Base-by-base conservation (phyloP, 2,329 filamentous ascomycete species). In the Penicillium sp. region DNA sequence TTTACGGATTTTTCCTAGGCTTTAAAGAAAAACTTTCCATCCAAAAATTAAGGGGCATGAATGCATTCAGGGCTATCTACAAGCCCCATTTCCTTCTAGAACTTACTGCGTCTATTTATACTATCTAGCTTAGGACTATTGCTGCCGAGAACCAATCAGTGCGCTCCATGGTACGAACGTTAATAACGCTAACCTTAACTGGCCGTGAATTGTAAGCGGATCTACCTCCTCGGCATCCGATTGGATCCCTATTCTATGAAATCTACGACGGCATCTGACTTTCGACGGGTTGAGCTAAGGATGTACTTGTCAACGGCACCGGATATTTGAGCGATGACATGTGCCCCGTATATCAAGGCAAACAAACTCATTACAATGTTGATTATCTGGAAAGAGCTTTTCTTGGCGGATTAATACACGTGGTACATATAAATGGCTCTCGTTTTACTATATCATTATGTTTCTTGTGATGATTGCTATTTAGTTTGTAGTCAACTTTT, bases 61-160 rank as follows among this genome's bases (percentile, higher is more conserved):
- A 21, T 50, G 36, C 8, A 31, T 50, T 43, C 25, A 41, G 8
- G 7, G 19, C 27, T 33, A 50, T 40, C 48, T 50, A 39, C 36
- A 21, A 19, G 36, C 13, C 9, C 15, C 15, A n/a, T 50, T 40
- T 40, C 9, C 29, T 50, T 50, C 48, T 50, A 43, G 48, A 50
- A 50, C 27, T n/a, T 43, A 21, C 48, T 41, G n/a, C 33, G 27
- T 50, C 48, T 50, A 50, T 50, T 50, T 50, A 31, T 50, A 39
- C 25, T n/a, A 19, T 33, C 48, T 5, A 5, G 8, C 3, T 29
- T 2, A n/a, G 6, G 27, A 50, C n/a, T 25, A 50, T 43, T 41
- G 2, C 10, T 21, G 27, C 38, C 48, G 38, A 50, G 27, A n/a
- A 8, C 48, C 48, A 50, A 50, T 50, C 10, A 50, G 6, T 9